Evolutionary conservation across 768 basidiomycete species (phyloP).

Genomic region (Podaxis sp.): DNA sequence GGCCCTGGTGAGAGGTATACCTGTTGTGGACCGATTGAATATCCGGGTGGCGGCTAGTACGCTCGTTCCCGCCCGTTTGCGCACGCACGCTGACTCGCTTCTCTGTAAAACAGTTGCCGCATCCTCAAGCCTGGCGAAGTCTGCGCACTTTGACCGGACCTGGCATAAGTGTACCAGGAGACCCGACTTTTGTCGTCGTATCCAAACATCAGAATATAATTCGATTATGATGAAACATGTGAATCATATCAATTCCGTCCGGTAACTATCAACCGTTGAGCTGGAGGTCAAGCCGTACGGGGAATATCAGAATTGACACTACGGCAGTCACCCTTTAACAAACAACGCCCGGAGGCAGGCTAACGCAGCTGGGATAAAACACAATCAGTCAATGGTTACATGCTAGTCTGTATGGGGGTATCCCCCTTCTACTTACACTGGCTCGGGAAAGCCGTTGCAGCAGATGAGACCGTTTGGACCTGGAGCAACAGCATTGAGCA

Average conservation of each 20-base stretch:
- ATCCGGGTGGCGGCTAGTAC: conserved; percentile 15
- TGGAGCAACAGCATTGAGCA: background rate
- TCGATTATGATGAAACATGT: too few species aligned
- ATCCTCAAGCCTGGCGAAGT: conserved; percentile 20
- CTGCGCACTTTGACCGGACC: conserved; percentile 15
- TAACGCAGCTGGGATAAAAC: background rate
- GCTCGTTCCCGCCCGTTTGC: background rate
- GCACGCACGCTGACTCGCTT: background rate
- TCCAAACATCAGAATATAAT: too few species aligned
- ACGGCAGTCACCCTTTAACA: background rate
- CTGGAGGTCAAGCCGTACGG: background rate
- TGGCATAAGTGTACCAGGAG: too few species aligned
- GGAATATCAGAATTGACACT: background rate
- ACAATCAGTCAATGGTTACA: background rate
- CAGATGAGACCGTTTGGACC: background rate
- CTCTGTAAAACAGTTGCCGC: conserved; percentile 16
- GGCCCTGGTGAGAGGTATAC: conserved; percentile 13
- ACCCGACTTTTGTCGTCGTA: background rate
- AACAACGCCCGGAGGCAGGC: background rate
- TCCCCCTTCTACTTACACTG: background rate
- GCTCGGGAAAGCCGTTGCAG: background rate
- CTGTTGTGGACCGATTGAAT: conserved; percentile 16
- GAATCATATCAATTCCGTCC: background rate
- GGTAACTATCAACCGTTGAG: background rate
- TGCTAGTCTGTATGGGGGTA: background rate